A percentile compares a stretch with the other conserved stretches of the same genome.
Evolutionary conservation across 257 asterid genomes (phyloP).

Genomic region (Jacaranda copaia): DNA sequence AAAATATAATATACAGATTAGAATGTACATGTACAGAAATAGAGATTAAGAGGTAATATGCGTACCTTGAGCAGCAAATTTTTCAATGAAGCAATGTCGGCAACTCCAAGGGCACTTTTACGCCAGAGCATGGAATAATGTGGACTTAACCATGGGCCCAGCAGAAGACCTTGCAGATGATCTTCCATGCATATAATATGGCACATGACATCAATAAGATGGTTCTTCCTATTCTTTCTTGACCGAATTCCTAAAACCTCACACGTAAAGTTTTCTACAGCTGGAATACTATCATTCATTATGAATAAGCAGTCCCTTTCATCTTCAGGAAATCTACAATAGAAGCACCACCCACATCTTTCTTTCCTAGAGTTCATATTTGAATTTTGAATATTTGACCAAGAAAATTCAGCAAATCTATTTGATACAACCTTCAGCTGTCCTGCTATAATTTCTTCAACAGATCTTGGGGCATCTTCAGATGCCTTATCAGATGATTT

Average conservation of each 20-base stretch:
- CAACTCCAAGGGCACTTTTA: conserved; percentile 54
- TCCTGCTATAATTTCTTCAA: conserved; percentile 62
- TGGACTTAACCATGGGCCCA: conserved; percentile 93
- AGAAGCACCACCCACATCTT: conserved; percentile 94
- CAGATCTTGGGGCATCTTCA: conserved; percentile 53
- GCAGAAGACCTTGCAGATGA: conserved; percentile 85
- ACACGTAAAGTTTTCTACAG: conserved; percentile 56
- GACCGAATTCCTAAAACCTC: conserved; percentile 61
- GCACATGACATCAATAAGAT: conserved; percentile 80
- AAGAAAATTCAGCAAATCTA: conserved; percentile 63
- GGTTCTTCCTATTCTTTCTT: conserved; percentile 55
- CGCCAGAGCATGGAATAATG: conserved; percentile 77
- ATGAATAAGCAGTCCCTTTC: conserved; percentile 77
- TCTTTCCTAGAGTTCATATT: conserved; percentile 62
- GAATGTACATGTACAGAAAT: conserved; percentile 10
- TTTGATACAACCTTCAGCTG: conserved; percentile 78
- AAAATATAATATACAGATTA: not conserved
- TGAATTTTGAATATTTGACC: conserved; percentile 63
- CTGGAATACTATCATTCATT: conserved; percentile 57
- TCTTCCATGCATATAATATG: conserved; percentile 73
- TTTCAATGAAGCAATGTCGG: conserved; percentile 58
- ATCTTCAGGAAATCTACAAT: conserved; percentile 73
- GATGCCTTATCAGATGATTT: conserved; percentile 62
- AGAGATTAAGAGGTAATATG: conserved; percentile 20
- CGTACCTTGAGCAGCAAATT: conserved; percentile 68